A percentile compares a stretch with the other conserved stretches of the same genome.
Evolutionary conservation across 1,284 basidiomycete species (phyloP).

Genomic region (Ustilago hordei): DNA sequence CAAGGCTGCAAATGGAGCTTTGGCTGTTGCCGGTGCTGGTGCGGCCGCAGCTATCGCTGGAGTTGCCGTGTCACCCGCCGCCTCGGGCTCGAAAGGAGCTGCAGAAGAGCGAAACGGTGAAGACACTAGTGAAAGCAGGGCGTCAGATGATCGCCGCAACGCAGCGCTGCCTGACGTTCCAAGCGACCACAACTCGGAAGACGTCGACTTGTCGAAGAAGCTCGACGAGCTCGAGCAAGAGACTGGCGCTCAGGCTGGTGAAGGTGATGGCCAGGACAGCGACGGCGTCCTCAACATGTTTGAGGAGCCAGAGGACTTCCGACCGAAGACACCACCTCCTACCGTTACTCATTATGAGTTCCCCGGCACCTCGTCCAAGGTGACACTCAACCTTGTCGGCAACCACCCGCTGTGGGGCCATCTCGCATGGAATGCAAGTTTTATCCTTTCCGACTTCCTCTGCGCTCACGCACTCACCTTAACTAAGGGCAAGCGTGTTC

Average conservation of each 20-base stretch:
- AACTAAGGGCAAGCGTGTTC: slow-evolving; percentile 73
- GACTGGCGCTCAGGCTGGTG: slow-evolving; percentile 10
- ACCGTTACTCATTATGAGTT: slow-evolving; percentile 54
- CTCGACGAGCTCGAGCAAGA: slow-evolving; percentile 32
- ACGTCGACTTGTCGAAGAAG: slow-evolving; percentile 25
- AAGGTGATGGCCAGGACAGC: slow-evolving; percentile 19
- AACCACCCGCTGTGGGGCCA: slow-evolving; percentile 92
- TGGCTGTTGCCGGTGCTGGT: slow-evolving; percentile 17
- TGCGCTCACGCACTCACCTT: slow-evolving; percentile 71
- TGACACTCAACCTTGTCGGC: slow-evolving; percentile 80
- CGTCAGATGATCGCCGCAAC: neutral
- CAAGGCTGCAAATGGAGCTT: slow-evolving; percentile 5
- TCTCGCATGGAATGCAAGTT: slow-evolving; percentile 77
- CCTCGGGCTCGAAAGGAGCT: neutral
- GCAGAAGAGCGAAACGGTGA: neutral
- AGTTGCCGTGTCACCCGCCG: slow-evolving; percentile 19
- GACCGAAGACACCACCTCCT: slow-evolving; percentile 65
- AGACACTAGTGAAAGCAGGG: neutral
- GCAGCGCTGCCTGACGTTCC: slow-evolving; percentile 24
- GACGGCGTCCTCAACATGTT: slow-evolving; percentile 58
- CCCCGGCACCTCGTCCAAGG: slow-evolving; percentile 36
- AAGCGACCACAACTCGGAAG: slow-evolving; percentile 19
- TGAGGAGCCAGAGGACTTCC: slow-evolving; percentile 64
- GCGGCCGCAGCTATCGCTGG: slow-evolving; percentile 31
- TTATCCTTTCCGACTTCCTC: slow-evolving; percentile 69